Evolutionary conservation across 1,284 basidiomycete genomes (phyloP), one percentile per base, ranked within the genome.

Genomic region (Leccinum huronense): DNA sequence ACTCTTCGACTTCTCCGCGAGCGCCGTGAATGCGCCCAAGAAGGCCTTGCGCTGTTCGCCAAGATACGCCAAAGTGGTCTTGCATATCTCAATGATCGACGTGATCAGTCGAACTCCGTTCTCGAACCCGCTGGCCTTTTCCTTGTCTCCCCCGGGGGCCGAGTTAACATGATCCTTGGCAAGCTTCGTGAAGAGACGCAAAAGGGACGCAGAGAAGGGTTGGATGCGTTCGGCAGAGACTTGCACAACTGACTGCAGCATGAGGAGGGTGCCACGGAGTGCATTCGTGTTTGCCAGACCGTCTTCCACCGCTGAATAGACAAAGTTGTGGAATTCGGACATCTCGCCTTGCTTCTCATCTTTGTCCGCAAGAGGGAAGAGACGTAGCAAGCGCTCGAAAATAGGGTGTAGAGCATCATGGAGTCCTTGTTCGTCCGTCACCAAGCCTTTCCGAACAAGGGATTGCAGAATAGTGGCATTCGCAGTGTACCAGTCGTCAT

Each of bases 1-100:
- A 71, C 90, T 97, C 71, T 91, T 89, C n/a, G 95, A 97, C 76
- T 96, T 95, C 72, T 98, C 97, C 53, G 96, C 89, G 38, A 99
- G 83, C 58, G 90, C 87, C 19, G 90, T 87, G 61, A 98, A 84
- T 3, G 84, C 83, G 62, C 80, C 89, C 59, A 97, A 80, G 65
- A 98, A 83, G 80, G 87, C 88, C 65, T 85, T 83, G 55, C 90
- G 83, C 68, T 90, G 87, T 45, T 94, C 91, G 6, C 84, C 87
- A 16, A 93, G 82, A 66, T 84, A 84, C 5, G 83, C 80, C 27
- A 91, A 81, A 4, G 87, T 84, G 33, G 82, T 78, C 66, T 89
- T 86, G 70, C 86, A 90, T 48, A 93, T 90, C 63, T 93, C 90
- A 38, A 93, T 80, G 64, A 90, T 86, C 23, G 82, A 80, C 5